Evolutionary conservation across 2,329 filamentous ascomycete species (phyloP).

Genomic region (Tolypocladium inflatum): DNA sequence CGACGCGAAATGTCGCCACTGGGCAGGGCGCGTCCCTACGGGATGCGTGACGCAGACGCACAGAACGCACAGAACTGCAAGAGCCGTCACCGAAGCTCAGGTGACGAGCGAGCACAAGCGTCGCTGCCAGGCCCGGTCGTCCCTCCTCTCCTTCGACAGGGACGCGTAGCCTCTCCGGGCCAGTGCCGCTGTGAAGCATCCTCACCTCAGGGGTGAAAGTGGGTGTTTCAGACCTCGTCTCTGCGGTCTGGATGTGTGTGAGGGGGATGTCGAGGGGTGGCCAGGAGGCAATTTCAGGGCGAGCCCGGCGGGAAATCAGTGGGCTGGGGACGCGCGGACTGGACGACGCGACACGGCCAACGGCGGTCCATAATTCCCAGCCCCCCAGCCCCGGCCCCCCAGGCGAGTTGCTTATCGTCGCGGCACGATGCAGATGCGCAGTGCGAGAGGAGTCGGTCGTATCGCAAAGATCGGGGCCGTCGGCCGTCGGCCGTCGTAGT

Average conservation of each 20-base stretch:
- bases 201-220: slow-evolving; percentile 2
- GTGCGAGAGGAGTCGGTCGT: background rate
- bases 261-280: slow-evolving; percentile 9
- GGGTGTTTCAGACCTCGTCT: slow-evolving; percentile 10
- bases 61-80: background rate
- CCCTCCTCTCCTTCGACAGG: background rate
- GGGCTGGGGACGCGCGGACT: slow-evolving; percentile 9
- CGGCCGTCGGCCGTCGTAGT: background rate
- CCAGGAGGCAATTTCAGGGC: slow-evolving; percentile 13
- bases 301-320: slow-evolving; percentile 6
- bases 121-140: background rate
- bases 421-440: slow-evolving; percentile 3
- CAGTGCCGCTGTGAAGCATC: background rate
- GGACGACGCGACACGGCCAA: slow-evolving; percentile 10
- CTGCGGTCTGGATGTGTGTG: slow-evolving; percentile 9
- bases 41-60: background rate
- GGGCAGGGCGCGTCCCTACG: background rate
- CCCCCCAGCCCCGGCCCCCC: slow-evolving; percentile 2
- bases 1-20: slow-evolving; percentile 7
- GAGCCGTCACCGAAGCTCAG: background rate
- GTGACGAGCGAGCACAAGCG: background rate
- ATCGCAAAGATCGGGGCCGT: background rate
- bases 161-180: background rate
- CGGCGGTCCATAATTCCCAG: slow-evolving; percentile 10
- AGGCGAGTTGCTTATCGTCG: slow-evolving; percentile 2